Evolutionary conservation across 495 filamentous ascomycete genomes (phyloP), one percentile per base, ranked within the genome.

Genomic region (Parmelia sp.): DNA sequence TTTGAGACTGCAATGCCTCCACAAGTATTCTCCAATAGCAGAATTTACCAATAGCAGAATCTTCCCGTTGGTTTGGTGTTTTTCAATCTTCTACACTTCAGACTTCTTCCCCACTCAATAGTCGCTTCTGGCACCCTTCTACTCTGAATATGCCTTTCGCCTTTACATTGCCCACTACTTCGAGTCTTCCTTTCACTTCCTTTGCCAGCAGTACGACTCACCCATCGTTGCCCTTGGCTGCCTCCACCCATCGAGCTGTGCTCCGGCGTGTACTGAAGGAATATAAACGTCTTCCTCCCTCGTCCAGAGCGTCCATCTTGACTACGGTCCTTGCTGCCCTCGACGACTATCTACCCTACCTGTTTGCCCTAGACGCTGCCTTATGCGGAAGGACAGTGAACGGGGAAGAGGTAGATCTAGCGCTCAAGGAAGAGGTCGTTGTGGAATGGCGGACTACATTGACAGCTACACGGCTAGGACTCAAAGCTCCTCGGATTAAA

Each of bases 371-470:
- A 56, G 86, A 91, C 65, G 78, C 83, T 42, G 89, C 88, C 9
- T 78, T 96, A 37, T 82, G 79, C 64, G 78, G 79, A 33, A 69
- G 65, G 42, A 51, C 68, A 9, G 62, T 78, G 51, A 81, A 81
- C 29, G 78, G 79, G 9, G 84, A 89, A 65, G 79, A 84, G 47
- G 76, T 94, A 64, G 83, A 88, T 65, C 77, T 94, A 23, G 82
- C 83, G 23, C 80, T 86, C 9, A 75, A 77, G 60, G 76, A 76
- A 59, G 85, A 87, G 61, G 71, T 86, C 33, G 74, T 79, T 45
- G 81, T 90, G 27, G 82, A 90, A 83, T 97, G 94, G 94, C 86
- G 90, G n/a, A 79, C 89, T 6, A 90, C 88, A 0, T 75, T 98
- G 33, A 81, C 89, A 39, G 75, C 76, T n/a, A 74, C 79, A 0